phyloP scores from a whole-genome alignment of 805 yeast genomes.

The Kregervanrija delftensis region DNA sequence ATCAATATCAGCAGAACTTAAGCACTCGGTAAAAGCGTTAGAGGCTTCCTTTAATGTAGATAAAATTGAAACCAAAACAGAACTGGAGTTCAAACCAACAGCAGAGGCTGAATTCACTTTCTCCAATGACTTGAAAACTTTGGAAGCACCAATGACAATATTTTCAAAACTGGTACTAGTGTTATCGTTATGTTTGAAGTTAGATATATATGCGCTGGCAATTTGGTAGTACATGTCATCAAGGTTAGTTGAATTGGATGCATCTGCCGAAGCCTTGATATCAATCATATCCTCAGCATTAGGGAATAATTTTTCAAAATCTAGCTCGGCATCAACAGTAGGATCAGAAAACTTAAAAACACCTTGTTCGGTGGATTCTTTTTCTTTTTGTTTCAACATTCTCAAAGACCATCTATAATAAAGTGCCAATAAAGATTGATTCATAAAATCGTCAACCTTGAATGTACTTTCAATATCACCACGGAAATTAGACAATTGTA shows the following conservation, averaged over 20 bases:
- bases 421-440: conserved; percentile 48
- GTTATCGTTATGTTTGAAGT: conserved; percentile 25
- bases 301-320: conserved; percentile 76
- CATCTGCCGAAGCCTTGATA: conserved; percentile 19
- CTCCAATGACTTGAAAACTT: conserved; percentile 24
- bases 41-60: conserved; percentile 29
- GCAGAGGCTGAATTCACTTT: conserved; percentile 18
- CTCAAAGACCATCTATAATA: conserved; percentile 82
- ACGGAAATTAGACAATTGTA: conserved; percentile 37
- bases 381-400: conserved; percentile 58
- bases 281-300: conserved; percentile 68
- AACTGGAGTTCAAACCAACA: conserved; percentile 18
- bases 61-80: conserved; percentile 31
- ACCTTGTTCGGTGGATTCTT: conserved; percentile 50
- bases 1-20: conserved; percentile 30
- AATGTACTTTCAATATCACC: conserved; percentile 2
- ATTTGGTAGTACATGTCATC: conserved; percentile 43
- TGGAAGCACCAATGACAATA: conserved; percentile 36
- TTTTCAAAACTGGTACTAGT: conserved; percentile 14
- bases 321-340: conserved; percentile 66
- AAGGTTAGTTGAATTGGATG: conserved; percentile 19
- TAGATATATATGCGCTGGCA: conserved; percentile 41
- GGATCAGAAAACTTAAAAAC: conserved; percentile 61
- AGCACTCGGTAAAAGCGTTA: conserved; percentile 19
- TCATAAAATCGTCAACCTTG: conserved; percentile 26